Conservation (phyloP, 2,329 filamentous ascomycete genomes). For the Cytospora leucostoma region DNA sequence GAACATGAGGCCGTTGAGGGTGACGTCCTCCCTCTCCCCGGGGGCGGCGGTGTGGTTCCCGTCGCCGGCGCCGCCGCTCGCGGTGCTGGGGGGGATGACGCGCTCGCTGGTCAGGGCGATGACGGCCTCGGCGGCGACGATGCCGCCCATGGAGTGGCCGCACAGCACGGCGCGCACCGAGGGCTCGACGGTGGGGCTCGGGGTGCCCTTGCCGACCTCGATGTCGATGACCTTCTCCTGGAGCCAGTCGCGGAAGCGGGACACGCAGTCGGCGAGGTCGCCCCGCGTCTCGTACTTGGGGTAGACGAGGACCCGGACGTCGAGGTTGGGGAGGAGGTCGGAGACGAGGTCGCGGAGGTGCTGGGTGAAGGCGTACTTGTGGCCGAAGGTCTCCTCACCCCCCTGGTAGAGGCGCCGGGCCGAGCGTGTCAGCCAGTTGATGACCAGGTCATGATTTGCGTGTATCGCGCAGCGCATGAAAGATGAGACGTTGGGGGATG, state of each 20-base stretch:
- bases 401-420: conserved; percentile 50
- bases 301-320: conserved; percentile 70
- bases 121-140: conserved; percentile 87
- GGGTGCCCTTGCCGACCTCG: conserved; percentile 78
- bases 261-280: conserved; percentile 70
- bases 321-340: conserved; percentile 66
- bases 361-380: conserved; percentile 66
- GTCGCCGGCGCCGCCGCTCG: conserved; percentile 37
- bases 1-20: conserved; percentile 75
- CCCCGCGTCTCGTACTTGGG: conserved; percentile 82
- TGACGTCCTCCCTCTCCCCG: conserved; percentile 32
- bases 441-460: background rate
- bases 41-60: conserved; percentile 44
- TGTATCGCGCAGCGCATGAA: too few relatives aligned
- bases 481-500: conserved; percentile 1
- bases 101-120: conserved; percentile 66
- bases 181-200: conserved; percentile 83
- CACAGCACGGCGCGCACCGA: conserved; percentile 80
- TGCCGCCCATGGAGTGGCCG: conserved; percentile 90
- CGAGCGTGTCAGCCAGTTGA: conserved; percentile 4
- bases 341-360: conserved; percentile 67
- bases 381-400: conserved; percentile 74
- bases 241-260: conserved; percentile 77
- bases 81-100: conserved; percentile 49
- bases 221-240: conserved; percentile 92